Percentiles rank a stretch among this genome's conserved stretches.
phyloP scores from a whole-genome alignment of 495 filamentous ascomycete species.

The Cercophora samala region DNA sequence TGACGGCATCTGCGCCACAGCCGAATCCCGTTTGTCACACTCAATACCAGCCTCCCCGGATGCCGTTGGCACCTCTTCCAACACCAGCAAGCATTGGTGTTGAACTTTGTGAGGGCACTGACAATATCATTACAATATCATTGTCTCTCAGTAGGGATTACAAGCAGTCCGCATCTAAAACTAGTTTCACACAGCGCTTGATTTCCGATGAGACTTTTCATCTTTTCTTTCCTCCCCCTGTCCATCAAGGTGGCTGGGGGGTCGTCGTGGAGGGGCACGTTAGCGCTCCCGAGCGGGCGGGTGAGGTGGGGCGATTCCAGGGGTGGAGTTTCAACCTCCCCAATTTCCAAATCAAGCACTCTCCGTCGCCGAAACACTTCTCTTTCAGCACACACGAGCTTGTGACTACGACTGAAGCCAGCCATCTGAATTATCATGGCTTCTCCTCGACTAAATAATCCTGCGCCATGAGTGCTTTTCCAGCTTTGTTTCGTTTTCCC shows the following conservation, averaged over 20 bases:
- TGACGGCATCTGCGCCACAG: too few relatives aligned
- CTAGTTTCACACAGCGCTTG: background rate
- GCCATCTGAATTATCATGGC: conserved; percentile 22
- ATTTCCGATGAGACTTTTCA: background rate
- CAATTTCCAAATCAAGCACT: conserved; percentile 6
- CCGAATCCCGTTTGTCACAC: background rate
- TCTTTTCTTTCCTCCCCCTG: background rate
- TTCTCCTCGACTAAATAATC: conserved; percentile 5
- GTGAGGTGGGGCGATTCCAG: background rate
- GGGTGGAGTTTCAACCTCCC: background rate
- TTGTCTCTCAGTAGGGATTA: background rate
- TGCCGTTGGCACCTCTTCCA: background rate
- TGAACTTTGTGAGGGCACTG: too few relatives aligned
- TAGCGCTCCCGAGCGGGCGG: conserved; percentile 3
- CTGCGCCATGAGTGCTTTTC: background rate
- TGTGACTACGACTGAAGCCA: conserved; percentile 11
- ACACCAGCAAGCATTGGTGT: too few relatives aligned
- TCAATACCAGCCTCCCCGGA: background rate
- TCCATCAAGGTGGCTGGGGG: background rate
- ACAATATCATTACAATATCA: background rate
- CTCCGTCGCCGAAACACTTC: background rate
- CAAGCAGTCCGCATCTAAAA: background rate
- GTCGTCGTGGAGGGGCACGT: background rate
- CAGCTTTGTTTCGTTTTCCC: background rate
- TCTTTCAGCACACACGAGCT: background rate